Percentiles rank a stretch among this genome's conserved stretches.
Evolutionary conservation across 805 yeast species (phyloP).

Genomic region (Metschnikowia baotianmanensis): DNA sequence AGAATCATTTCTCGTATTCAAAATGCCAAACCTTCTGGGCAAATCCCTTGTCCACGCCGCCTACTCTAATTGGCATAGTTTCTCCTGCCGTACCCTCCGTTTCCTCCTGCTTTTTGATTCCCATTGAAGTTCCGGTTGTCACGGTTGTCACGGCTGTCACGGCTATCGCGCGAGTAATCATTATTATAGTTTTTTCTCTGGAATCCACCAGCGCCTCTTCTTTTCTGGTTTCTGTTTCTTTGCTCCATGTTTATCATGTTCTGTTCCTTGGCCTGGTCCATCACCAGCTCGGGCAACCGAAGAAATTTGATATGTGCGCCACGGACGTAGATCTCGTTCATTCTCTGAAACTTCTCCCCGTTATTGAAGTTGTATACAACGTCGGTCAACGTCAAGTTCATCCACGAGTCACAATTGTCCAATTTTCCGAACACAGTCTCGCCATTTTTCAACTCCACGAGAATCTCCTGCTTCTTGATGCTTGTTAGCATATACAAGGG

Average conservation of each 20-base stretch:
- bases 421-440: constrained; percentile 84
- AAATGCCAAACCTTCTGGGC: neutral
- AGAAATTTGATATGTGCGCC: constrained; percentile 82
- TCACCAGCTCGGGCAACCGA: constrained; percentile 70
- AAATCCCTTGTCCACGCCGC: neutral
- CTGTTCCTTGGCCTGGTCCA: constrained; percentile 73
- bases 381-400: constrained; percentile 83
- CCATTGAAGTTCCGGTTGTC: constrained; percentile 14
- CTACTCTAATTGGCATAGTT: constrained; percentile 9
- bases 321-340: constrained; percentile 75
- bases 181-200: constrained; percentile 22
- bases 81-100: constrained; percentile 17
- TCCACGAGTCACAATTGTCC: constrained; percentile 88
- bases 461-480: constrained; percentile 82
- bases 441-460: constrained; percentile 89
- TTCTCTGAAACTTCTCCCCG: constrained; percentile 60
- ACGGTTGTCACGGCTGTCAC: constrained; percentile 19
- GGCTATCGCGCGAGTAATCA: constrained; percentile 26
- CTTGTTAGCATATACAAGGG: constrained; percentile 90
- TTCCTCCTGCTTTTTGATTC: constrained; percentile 17
- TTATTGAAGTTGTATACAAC: constrained; percentile 64
- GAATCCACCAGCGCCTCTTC: constrained; percentile 37
- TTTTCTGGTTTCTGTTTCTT: constrained; percentile 44
- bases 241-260: constrained; percentile 50
- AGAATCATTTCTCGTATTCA: constrained; percentile 1